Conservation (phyloP, 805 yeast genomes). For the Yarrowia sp. region DNA sequence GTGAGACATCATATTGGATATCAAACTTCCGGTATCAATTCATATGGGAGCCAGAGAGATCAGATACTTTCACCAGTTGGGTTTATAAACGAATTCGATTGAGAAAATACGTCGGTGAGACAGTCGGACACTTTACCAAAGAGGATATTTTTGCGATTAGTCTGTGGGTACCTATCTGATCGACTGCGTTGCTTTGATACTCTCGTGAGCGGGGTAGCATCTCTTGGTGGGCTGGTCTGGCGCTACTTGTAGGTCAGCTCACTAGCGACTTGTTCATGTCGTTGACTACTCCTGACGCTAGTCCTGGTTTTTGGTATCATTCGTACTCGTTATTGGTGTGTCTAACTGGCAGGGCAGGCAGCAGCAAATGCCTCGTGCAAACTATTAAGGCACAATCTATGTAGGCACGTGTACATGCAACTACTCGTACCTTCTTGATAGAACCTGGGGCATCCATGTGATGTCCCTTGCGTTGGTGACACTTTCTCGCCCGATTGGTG, state of each 20-base stretch:
- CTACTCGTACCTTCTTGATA: neutral
- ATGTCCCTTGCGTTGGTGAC: too few species aligned
- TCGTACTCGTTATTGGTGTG: too few species aligned
- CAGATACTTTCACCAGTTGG: neutral
- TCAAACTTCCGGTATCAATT: neutral
- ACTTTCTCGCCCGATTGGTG: neutral
- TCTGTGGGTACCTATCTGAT: neutral
- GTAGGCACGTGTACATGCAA: neutral
- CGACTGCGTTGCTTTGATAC: neutral
- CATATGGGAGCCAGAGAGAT: neutral
- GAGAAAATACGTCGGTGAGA: neutral
- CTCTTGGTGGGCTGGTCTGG: too few species aligned
- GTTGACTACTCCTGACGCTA: too few species aligned
- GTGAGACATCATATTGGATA: constrained; percentile 2
- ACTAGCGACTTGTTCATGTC: too few species aligned
- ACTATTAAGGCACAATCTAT: too few species aligned
- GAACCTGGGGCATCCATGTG: neutral
- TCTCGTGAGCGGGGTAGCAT: too few species aligned
- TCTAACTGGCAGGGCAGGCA: too few species aligned
- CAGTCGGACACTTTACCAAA: neutral
- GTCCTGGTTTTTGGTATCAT: too few species aligned
- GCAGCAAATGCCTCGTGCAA: too few species aligned
- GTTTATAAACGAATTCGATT: neutral
- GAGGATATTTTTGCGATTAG: neutral
- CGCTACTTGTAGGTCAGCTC: too few species aligned